Evolutionary conservation across 352 stramenopile genomes (phyloP), one percentile per base, ranked within the genome.

Genomic region (Achlya hypogyna): DNA sequence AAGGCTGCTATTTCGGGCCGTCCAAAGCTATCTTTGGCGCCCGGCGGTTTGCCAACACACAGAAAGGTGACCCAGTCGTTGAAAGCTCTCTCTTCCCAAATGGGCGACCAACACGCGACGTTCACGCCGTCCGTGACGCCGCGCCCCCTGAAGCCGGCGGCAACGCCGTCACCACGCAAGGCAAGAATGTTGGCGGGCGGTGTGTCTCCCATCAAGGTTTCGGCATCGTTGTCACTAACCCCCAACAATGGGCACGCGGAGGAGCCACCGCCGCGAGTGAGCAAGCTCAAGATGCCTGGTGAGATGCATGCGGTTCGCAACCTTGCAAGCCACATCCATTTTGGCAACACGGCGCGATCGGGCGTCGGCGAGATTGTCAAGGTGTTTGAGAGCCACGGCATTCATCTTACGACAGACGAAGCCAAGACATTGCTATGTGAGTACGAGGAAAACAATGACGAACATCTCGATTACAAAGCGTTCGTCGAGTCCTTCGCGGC

Each of bases 361-460:
- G 73, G 72, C 14, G 73, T 86, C 27, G 45, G 66, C 5, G 78
- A 87, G 38, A 71, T 89, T 20, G 62, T 76, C 16, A 69, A 73
- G 28, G 79, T 84, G 23, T 84, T 89, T 32, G 72, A 74, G 9
- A 60, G 65, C 12, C 80, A 79, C 58, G 79, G 74, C 23, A 78
- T 91, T 53, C 35, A 72, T 6, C 64, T 87, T 28, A 77, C 79
- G 3, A 77, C 67, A 4, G 77, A 84, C 45, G 80, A 88, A 28
- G 82, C 79, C 22, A 79, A 85, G 65, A 74, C 73, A 40, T 70
- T 91, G 35, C 71, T 81, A 3, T 78, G 86, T 53, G 82, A 91
- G 54, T 91, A 84, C 68, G 82, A 91, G 28, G 82, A 91, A 72
- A 91, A 84, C 72, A 91, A 88, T 72, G 82, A 91, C 62, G 69